Base-by-base conservation (phyloP, 257 asterid genomes). In the Salvia miltiorrhiza region DNA sequence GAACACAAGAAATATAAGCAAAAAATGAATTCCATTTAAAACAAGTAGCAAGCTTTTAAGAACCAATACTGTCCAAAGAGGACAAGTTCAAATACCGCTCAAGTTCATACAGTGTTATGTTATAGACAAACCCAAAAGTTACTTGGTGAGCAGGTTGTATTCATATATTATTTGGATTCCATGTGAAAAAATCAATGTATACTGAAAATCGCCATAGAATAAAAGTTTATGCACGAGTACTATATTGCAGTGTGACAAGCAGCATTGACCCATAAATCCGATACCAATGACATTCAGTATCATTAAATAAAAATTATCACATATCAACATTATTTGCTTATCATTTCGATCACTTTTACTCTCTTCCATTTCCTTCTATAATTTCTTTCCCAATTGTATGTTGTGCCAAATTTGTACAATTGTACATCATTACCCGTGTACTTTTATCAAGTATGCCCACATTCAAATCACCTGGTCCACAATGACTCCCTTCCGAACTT, bases 91-190 rank as follows among this genome's bases (percentile, higher is more conserved):
- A 53, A 44, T 52, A 28, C 60, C 16, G 24, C 30, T 24, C 30
- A 32, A 65, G 35, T 72, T 72, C 48, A 37, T 16, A 21, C 35
- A 39, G 23, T 7, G 23, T 74, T 60, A 11, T 9, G 61, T 16
- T 23, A 33, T 24, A 49, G 40, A n/a, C 20, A 23, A 35, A 52
- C 72, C 58, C 66, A 50, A 52, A 59, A 52, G 62, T 50, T 21
- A 40, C 76, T 65, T 48, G 37, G 33, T 37, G 37, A 71, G 40
- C 67, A 57, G 21, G 56, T 40, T 35, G 69, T 43, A n/a, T 49
- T 32, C n/a, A 53, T 37, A 65, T 35, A 59, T 26, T n/a, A 28
- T 19, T 53, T 63, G n/a, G n/a, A n/a, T 41, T 63, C 63, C 10
- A 21, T 14, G 44, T 33, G 44, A 24, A 74, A 40, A 8, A 41